A percentile compares a stretch with the other conserved stretches of the same genome.
These are phyloP conservation scores for Cydonia oblonga DNA, from an alignment of 331 rosid species.

Conservation along the genomic window DNA sequence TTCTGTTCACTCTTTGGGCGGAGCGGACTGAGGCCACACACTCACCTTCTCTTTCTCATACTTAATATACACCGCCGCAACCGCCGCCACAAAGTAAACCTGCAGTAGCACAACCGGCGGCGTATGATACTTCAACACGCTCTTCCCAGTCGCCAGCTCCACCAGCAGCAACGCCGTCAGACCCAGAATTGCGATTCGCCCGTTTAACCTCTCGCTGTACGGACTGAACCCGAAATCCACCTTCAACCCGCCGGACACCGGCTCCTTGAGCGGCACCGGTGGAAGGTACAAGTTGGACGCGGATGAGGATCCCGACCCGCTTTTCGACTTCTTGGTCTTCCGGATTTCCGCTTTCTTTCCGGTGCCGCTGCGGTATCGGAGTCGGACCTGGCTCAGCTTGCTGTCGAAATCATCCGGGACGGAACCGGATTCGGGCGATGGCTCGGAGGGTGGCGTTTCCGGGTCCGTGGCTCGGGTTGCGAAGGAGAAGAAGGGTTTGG, in stretches of 20 bases:
- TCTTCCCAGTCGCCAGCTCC: slow-evolving; percentile 77
- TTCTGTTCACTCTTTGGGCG: neutral
- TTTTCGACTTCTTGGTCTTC: slow-evolving; percentile 39
- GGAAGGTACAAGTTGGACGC: slow-evolving; percentile 41
- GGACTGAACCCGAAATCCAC: slow-evolving; percentile 70
- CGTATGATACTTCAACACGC: slow-evolving; percentile 59
- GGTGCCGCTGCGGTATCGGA: slow-evolving; percentile 60
- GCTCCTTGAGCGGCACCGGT: slow-evolving; percentile 64
- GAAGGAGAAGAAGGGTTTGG: slow-evolving; percentile 22
- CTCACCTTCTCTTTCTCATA: slow-evolving; percentile 69
- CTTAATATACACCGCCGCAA: slow-evolving; percentile 49
- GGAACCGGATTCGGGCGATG: slow-evolving; percentile 15
- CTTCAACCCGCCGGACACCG: slow-evolving; percentile 54
- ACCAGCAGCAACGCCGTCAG: slow-evolving; percentile 62
- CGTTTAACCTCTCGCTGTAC: slow-evolving; percentile 70
- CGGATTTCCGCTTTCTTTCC: slow-evolving; percentile 79
- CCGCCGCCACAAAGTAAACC: slow-evolving; percentile 69
- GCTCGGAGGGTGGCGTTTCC: slow-evolving; percentile 21
- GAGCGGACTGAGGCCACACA: slow-evolving; percentile 54
- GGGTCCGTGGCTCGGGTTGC: slow-evolving; percentile 31
- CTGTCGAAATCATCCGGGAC: slow-evolving; percentile 43
- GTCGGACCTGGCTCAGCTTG: slow-evolving; percentile 58
- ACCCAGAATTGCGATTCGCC: slow-evolving; percentile 60
- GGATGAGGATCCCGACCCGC: slow-evolving; percentile 10
- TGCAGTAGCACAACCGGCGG: slow-evolving; percentile 54